Conservation (phyloP, 495 filamentous ascomycete species). For the Friedmanniomyces simplex region DNA sequence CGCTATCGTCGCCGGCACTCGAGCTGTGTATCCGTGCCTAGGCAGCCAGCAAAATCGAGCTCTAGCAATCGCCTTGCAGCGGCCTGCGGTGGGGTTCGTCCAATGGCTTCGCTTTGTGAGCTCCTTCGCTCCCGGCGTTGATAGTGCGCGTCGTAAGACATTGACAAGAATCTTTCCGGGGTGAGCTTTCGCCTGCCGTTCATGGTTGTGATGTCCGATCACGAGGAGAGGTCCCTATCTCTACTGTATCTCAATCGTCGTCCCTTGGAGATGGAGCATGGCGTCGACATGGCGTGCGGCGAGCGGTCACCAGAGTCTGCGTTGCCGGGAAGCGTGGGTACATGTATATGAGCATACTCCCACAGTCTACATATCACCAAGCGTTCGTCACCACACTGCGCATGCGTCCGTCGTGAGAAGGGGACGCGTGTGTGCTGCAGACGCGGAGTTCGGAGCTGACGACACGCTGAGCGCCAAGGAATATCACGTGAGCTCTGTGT, state of each 20-base stretch:
- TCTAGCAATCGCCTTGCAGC: not conserved
- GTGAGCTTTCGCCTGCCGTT: too few relatives aligned
- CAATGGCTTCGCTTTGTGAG: not conserved
- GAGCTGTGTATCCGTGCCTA: not conserved
- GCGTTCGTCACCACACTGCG: not conserved
- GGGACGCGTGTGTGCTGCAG: not conserved
- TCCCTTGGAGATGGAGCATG: too few relatives aligned
- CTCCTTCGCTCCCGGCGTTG: not conserved
- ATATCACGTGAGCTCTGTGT: too few relatives aligned
- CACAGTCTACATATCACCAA: not conserved
- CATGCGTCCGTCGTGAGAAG: not conserved
- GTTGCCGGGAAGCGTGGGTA: not conserved
- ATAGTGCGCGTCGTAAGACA: not conserved
- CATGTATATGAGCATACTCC: not conserved
- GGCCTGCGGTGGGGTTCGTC: not conserved
- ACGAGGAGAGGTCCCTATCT: too few relatives aligned
- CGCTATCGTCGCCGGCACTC: not conserved
- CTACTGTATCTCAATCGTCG: too few relatives aligned
- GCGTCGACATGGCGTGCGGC: too few relatives aligned
- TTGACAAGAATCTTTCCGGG: too few relatives aligned
- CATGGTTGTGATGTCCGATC: too few relatives aligned
- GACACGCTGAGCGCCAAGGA: not conserved
- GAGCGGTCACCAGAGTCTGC: too few relatives aligned
- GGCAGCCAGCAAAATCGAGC: not conserved
- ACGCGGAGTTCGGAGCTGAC: not conserved